These are phyloP conservation scores for Rhipidocladum racemiflorum DNA, from an alignment of 176 grass and related monocot species.

Conservation along the genomic window DNA sequence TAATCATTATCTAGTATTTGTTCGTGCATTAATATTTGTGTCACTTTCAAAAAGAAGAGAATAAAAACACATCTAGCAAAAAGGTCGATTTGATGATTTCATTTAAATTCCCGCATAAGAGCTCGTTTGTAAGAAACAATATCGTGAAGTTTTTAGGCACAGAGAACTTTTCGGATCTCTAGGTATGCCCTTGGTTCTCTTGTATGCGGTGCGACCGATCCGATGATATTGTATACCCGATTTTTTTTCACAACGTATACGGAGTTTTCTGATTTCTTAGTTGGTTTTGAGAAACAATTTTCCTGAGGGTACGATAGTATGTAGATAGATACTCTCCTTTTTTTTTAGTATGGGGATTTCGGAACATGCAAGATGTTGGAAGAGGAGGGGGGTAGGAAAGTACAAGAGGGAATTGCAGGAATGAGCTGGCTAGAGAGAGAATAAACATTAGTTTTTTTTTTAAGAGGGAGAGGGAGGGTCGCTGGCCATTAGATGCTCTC, in stretches of 20 bases:
- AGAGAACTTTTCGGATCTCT: too few species aligned
- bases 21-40: too few species aligned
- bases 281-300: not conserved
- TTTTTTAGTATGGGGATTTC: not conserved
- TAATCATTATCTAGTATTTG: too few species aligned
- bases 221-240: too few species aligned
- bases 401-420: constrained; percentile 12
- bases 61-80: too few species aligned
- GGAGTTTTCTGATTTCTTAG: not conserved
- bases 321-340: not conserved
- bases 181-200: too few species aligned
- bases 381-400: constrained; percentile 16
- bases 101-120: not conserved
- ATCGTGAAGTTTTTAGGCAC: too few species aligned
- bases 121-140: not conserved
- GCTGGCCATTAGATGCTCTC: constrained; percentile 9
- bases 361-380: constrained; percentile 29
- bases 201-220: too few species aligned
- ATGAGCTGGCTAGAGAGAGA: constrained; percentile 38
- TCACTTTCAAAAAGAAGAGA: too few species aligned
- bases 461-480: not conserved
- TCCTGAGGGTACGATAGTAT: not conserved
- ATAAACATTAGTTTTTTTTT: not conserved
- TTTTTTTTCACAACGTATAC: not conserved
- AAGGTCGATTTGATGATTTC: not conserved